These are phyloP conservation scores for Phytopythium sindhum DNA, from an alignment of 352 stramenopile species.

Conservation along the genomic window DNA sequence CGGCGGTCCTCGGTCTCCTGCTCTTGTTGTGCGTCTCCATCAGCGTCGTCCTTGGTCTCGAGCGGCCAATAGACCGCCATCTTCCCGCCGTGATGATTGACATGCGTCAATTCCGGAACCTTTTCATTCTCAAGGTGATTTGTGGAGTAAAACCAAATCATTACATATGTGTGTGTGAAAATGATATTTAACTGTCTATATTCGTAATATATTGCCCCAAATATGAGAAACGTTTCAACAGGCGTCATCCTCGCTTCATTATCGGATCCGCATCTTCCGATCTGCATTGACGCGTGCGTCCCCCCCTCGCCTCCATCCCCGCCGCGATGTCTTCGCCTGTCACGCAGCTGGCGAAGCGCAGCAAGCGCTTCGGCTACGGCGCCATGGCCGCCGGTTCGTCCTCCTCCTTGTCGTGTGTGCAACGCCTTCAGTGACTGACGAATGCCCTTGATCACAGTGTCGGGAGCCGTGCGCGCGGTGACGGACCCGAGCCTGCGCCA, in stretches of 20 bases:
- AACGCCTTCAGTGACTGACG: neutral
- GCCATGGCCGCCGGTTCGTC: conserved; percentile 20
- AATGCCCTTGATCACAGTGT: conserved; percentile 9
- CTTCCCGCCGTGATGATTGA: neutral
- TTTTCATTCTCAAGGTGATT: too few species aligned
- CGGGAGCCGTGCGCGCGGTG: conserved; percentile 32
- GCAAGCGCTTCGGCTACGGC: conserved; percentile 33
- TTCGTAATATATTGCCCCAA: too few species aligned
- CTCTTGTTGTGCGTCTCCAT: neutral
- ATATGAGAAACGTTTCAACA: too few species aligned
- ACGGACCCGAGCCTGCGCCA: conserved; percentile 36
- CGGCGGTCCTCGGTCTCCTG: neutral
- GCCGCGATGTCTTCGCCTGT: conserved; percentile 5
- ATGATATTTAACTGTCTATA: too few species aligned
- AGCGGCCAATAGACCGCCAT: neutral
- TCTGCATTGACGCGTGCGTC: too few species aligned
- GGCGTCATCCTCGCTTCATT: too few species aligned
- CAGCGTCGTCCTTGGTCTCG: neutral
- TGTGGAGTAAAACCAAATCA: too few species aligned
- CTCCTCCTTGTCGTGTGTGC: neutral
- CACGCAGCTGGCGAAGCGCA: conserved; percentile 15
- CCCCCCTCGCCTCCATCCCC: neutral
- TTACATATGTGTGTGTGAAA: too few species aligned
- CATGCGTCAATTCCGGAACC: neutral
- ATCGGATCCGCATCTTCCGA: too few species aligned